Evolutionary conservation across 768 basidiomycete genomes (phyloP).

Genomic region (Pleurotus citrinopileatus): DNA sequence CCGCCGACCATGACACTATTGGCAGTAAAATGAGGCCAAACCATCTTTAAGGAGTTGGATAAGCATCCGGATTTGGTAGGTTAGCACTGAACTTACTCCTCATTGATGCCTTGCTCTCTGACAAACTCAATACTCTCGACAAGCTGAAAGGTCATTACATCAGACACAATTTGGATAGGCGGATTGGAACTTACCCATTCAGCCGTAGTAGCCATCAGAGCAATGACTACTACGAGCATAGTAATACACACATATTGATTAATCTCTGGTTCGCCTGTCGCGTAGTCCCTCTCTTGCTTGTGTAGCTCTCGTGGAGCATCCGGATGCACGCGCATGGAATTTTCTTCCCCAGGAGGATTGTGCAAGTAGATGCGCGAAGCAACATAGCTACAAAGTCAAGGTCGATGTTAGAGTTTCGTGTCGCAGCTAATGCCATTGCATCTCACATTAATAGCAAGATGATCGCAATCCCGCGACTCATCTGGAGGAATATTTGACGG

Average conservation of each 20-base stretch:
- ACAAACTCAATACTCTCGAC: conserved; percentile 64
- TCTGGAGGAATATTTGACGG: conserved; percentile 46
- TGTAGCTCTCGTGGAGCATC: conserved; percentile 44
- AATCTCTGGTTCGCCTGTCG: conserved; percentile 46
- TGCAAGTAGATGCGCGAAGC: conserved; percentile 67
- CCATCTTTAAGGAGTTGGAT: conserved; percentile 43
- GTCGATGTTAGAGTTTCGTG: conserved; percentile 2
- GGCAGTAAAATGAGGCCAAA: conserved; percentile 74
- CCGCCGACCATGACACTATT: conserved; percentile 69
- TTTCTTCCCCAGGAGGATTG: conserved; percentile 63
- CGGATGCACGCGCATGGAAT: conserved; percentile 36
- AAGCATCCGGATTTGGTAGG: neutral
- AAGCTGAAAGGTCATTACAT: conserved; percentile 34
- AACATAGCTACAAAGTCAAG: conserved; percentile 45
- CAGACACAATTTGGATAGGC: neutral
- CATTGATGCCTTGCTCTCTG: conserved; percentile 38
- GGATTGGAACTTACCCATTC: conserved; percentile 52
- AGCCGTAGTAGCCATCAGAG: conserved; percentile 64
- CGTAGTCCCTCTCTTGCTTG: conserved; percentile 33
- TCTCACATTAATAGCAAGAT: conserved; percentile 59
- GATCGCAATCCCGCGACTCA: conserved; percentile 66
- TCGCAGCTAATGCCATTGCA: neutral
- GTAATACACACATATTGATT: conserved; percentile 62
- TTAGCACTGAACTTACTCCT: conserved; percentile 39
- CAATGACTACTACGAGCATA: conserved; percentile 51